Percentiles rank a stretch among this genome's conserved stretches.
Evolutionary conservation across 345 rosid genomes (phyloP).

Genomic region (Eucalyptus dawsonii): DNA sequence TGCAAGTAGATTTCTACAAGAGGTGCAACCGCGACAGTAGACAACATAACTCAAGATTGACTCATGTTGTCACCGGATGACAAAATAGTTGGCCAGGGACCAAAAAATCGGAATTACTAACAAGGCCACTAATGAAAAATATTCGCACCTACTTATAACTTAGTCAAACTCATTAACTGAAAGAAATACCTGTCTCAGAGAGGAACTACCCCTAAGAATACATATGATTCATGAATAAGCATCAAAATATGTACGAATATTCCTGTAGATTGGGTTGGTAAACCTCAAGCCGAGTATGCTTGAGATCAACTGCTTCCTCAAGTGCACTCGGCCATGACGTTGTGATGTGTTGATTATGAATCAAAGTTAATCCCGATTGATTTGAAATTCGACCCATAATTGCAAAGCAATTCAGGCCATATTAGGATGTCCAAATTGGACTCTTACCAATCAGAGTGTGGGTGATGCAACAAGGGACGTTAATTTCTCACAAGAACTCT

Average conservation of each 20-base stretch:
- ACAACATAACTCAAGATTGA: not conserved
- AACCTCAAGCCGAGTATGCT: not conserved
- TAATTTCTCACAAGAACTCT: too few relatives aligned
- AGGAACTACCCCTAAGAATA: too few relatives aligned
- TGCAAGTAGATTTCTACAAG: not conserved
- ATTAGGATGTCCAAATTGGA: too few relatives aligned
- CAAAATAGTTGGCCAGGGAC: not conserved
- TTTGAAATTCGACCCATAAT: too few relatives aligned
- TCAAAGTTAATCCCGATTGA: too few relatives aligned
- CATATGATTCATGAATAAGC: not conserved
- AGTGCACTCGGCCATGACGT: not conserved
- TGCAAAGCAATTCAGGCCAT: too few relatives aligned
- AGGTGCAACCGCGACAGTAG: not conserved
- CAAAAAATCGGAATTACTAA: accelerated
- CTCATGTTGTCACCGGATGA: not conserved
- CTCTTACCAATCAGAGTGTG: too few relatives aligned
- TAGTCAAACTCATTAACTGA: not conserved
- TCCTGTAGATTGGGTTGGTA: not conserved
- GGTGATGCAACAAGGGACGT: too few relatives aligned
- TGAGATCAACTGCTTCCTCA: not conserved
- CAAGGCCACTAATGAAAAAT: not conserved
- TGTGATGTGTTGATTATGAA: not conserved
- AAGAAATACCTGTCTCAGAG: not conserved
- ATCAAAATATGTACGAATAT: not conserved
- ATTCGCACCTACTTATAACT: not conserved